These are phyloP conservation scores for Exserohilum rostratum DNA, from an alignment of 2,329 filamentous ascomycete species.

Conservation along the genomic window DNA sequence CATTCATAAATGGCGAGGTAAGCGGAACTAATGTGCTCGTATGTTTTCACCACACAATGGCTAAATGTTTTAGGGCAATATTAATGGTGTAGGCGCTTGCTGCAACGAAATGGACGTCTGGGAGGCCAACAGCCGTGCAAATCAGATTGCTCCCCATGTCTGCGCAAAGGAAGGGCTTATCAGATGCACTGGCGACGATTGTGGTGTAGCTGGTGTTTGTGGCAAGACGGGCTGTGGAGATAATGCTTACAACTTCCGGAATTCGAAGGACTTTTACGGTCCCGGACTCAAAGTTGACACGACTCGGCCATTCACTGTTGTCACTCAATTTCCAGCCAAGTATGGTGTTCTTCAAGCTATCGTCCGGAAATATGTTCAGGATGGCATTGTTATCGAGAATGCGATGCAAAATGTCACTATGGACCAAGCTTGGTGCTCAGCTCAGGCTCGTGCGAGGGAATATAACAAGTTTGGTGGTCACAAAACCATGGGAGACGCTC, in stretches of 20 bases:
- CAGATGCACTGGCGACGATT: conserved; percentile 50
- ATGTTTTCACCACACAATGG: conserved; percentile 18
- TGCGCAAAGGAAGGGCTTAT: conserved; percentile 56
- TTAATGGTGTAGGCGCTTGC: conserved; percentile 55
- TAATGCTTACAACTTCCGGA: conserved; percentile 38
- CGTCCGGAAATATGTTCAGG: conserved; percentile 69
- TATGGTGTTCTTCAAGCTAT: conserved; percentile 65
- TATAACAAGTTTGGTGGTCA: conserved; percentile 51
- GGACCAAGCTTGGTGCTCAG: conserved; percentile 39
- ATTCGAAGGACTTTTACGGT: conserved; percentile 38
- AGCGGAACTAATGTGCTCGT: conserved; percentile 20
- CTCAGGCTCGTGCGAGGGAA: conserved; percentile 28
- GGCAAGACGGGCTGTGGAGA: conserved; percentile 46
- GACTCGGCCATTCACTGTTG: conserved; percentile 65
- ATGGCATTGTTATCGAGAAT: conserved; percentile 65
- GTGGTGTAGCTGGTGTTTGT: conserved; percentile 41
- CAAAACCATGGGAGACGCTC: conserved; percentile 54
- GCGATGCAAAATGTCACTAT: conserved; percentile 47
- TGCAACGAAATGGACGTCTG: conserved; percentile 64
- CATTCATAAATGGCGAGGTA: conserved; percentile 47
- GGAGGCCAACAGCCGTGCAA: conserved; percentile 59
- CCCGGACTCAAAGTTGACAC: conserved; percentile 60
- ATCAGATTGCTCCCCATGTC: conserved; percentile 57
- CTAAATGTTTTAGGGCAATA: conserved; percentile 52
- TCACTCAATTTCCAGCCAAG: conserved; percentile 70